Base-by-base conservation (phyloP, 1,284 basidiomycete species). In the Hemileia vastatrix region DNA sequence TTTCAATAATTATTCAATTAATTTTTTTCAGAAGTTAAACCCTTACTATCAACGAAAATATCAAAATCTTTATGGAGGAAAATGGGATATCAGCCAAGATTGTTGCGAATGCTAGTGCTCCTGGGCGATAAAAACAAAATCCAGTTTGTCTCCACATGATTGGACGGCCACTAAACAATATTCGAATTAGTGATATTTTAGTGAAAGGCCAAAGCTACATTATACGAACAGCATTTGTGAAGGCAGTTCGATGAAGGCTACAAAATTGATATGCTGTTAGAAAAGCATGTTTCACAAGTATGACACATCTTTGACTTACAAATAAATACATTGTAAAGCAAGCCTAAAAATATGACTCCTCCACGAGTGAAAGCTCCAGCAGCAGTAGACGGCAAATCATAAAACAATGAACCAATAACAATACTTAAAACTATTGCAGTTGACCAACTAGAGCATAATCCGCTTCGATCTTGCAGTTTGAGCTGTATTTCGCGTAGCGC, bases 331-430 rank as follows among this genome's bases (percentile, higher is more conserved):
- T 73, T 74, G 63, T 74, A 71, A 24, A 75, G 60, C 5, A 70
- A 61, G 5, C 69, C 40, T 58, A 81, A 76, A 76, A 92, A 92
- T 58, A 93, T 83, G 48, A 88, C 83, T 77, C 88, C 84, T 32
- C 89, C 90, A 66, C 90, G 83, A 19, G 89, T 90, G 77, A 94
- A 94, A 0, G 86, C 87, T 44, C 90, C 90, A 43, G 82, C 81
- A 6, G 89, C 83, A 0, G 86, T 85, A 15, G 80, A 69, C 2
- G 88, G 86, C 33, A 87, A 81, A 59, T 87, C 82, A 70, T 70
- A 78, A 61, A 77, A 79, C 55, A 79, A 72, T 15, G 72, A 75
- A 36, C 90, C 90, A 67, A 87, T 81, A 56, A 94, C 82, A 53
- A 94, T 76, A 54, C 87, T 84, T 33, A 90, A 77, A 54, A 80